Evolutionary conservation across 2,329 filamentous ascomycete species (phyloP).

Genomic region (Curvularia sp.): DNA sequence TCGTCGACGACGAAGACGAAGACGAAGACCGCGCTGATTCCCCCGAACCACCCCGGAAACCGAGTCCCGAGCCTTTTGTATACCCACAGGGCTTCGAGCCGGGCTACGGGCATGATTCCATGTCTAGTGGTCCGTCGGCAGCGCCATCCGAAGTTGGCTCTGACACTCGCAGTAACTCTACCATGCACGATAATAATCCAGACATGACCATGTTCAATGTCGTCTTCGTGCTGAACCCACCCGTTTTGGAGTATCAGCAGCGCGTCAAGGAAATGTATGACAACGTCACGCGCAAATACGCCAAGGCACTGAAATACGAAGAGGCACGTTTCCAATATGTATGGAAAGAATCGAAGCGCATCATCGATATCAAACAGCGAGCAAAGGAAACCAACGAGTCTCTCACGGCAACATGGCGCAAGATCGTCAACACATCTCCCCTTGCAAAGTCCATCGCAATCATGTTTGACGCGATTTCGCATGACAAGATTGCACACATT

Average conservation of each 20-base stretch:
- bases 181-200: slow-evolving; percentile 56
- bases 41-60: slow-evolving; percentile 19
- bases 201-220: slow-evolving; percentile 98
- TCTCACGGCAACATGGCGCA: slow-evolving; percentile 72
- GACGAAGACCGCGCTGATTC: slow-evolving; percentile 23
- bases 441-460: slow-evolving; percentile 83
- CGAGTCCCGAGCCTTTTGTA: slow-evolving; percentile 35
- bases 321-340: slow-evolving; percentile 91
- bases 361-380: slow-evolving; percentile 81
- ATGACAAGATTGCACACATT: slow-evolving; percentile 84
- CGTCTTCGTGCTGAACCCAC: slow-evolving; percentile 87
- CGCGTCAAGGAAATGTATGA: slow-evolving; percentile 81
- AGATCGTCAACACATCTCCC: slow-evolving; percentile 74
- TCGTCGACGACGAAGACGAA: neutral
- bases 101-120: slow-evolving; percentile 49
- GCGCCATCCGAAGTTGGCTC: slow-evolving; percentile 48
- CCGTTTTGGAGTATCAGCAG: slow-evolving; percentile 75
- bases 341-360: slow-evolving; percentile 85
- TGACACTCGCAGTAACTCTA: slow-evolving; percentile 50
- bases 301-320: slow-evolving; percentile 90
- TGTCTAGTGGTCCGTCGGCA: slow-evolving; percentile 35
- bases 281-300: slow-evolving; percentile 89
- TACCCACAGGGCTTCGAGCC: slow-evolving; percentile 50
- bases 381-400: slow-evolving; percentile 72
- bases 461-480: slow-evolving; percentile 80